These are phyloP conservation scores for Yamadazyma taylorii DNA, from an alignment of 1,139 yeast species.

Conservation along the genomic window DNA sequence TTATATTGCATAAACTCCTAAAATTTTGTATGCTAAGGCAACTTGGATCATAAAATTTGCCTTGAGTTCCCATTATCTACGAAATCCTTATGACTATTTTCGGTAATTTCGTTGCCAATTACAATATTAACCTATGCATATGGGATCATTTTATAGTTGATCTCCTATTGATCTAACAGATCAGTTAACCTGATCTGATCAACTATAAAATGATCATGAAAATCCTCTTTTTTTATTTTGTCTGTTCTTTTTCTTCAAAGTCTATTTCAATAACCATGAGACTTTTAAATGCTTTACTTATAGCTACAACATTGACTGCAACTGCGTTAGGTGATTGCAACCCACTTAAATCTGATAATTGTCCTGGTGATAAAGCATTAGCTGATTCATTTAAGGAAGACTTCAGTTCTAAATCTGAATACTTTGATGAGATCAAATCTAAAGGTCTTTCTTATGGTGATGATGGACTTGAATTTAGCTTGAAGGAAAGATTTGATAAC, in stretches of 20 bases:
- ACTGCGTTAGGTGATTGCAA: slow-evolving; percentile 25
- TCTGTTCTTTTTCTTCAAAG: not conserved
- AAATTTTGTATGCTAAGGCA: too few species aligned
- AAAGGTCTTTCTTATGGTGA: slow-evolving; percentile 26
- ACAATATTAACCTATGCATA: not conserved
- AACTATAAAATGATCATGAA: slow-evolving; percentile 4
- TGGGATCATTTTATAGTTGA: too few species aligned
- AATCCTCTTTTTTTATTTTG: slow-evolving; percentile 2
- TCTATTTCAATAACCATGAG: slow-evolving; percentile 8
- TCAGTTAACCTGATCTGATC: not conserved
- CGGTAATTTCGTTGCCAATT: not conserved
- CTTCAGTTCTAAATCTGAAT: slow-evolving; percentile 44
- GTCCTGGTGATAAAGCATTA: slow-evolving; percentile 54
- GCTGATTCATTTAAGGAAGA: slow-evolving; percentile 52
- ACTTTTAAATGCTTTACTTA: slow-evolving; percentile 9
- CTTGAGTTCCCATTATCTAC: too few species aligned
- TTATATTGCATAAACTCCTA: too few species aligned
- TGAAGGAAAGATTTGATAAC: slow-evolving; percentile 64
- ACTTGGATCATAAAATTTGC: too few species aligned
- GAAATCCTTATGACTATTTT: slow-evolving; percentile 1
- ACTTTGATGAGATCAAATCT: slow-evolving; percentile 31
- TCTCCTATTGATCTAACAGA: not conserved
- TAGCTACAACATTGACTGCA: slow-evolving; percentile 9
- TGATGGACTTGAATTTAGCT: slow-evolving; percentile 58
- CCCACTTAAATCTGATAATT: slow-evolving; percentile 28